Base-by-base conservation (phyloP, 2,329 filamentous ascomycete genomes). In the Scleromitrula shiraiana region DNA sequence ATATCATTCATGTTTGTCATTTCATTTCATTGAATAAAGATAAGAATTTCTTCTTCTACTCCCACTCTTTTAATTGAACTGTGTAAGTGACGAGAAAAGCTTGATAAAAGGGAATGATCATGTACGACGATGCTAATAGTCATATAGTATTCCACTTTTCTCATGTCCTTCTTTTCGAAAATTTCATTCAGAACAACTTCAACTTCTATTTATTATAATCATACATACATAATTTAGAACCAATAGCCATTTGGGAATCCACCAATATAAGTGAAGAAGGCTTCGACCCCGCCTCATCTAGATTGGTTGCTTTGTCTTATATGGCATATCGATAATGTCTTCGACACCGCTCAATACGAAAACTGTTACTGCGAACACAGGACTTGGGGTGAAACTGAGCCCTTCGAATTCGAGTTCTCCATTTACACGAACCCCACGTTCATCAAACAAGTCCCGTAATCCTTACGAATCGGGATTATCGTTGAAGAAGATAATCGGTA, bases 401-500 rank as follows among this genome's bases (percentile, higher is more conserved):
- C 86, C 88, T 48, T 83, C 85, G 51, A 88, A 88, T 48, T 83
- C 85, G 51, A 88, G 81, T 65, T 89, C 87, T 50, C 86, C 87
- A 47, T 82, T 78, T 61, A 64, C 80, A 40, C 73, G 74, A 50
- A 77, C 78, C 27, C 75, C 78, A 27, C 78, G 83, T 62, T 84
- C 85, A 41, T 80, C 84, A 24, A 67, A 55, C 26, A 62, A 60
- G 30, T 64, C 73, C 51, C 76, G 77, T 41, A 50, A 64, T 38
- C 56, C 65, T 10, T 69, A 71, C 51, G 77, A 82, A 50, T 72
- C 77, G 19, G 76, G 76, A 33, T 74, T 96, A 37, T 83, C 83
- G 32, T 72, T 96, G 53, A 83, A 83, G 65, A 82, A 88, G 54
- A 88, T 97, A 49, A 85, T 97, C 60, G 93, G 93, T 39, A 95